These are phyloP conservation scores for Phialocephala subalpina DNA, from an alignment of 2,329 filamentous ascomycete genomes.

Conservation along the genomic window DNA sequence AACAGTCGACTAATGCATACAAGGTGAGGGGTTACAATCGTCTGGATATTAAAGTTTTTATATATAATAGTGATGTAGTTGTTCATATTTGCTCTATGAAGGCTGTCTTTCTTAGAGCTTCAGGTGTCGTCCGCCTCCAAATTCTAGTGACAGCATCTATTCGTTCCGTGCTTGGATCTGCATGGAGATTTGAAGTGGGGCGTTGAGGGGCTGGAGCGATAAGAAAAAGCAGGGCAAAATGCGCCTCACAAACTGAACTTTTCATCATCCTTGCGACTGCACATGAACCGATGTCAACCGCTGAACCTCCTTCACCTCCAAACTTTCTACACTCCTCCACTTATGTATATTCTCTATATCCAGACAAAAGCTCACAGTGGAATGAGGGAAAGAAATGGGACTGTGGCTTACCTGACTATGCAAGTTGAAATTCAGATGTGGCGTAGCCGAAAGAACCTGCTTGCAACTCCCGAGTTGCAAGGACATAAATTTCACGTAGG, in stretches of 20 bases:
- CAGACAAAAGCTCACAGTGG: neutral
- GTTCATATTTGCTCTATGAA: neutral
- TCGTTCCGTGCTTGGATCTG: neutral
- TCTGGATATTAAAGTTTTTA: neutral
- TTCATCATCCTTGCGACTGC: slow-evolving; percentile 6
- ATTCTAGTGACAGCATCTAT: neutral
- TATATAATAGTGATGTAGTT: neutral
- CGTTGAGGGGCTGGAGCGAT: slow-evolving; percentile 5
- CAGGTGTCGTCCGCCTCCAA: neutral
- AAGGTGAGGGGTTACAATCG: neutral
- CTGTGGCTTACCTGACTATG: too few relatives aligned
- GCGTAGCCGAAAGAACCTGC: neutral
- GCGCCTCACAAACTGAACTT: neutral
- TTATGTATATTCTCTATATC: neutral
- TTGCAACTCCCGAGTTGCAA: too few relatives aligned
- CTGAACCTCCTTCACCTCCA: neutral
- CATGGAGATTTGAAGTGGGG: neutral
- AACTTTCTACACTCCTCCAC: neutral
- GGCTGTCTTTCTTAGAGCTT: neutral
- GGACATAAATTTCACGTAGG: too few relatives aligned
- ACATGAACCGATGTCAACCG: slow-evolving; percentile 7
- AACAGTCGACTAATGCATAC: neutral
- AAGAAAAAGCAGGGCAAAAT: slow-evolving; percentile 2
- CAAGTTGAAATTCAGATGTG: neutral
- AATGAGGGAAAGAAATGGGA: neutral